Evolutionary conservation across 2,329 filamentous ascomycete species (phyloP).

Genomic region (Stemphylium vesicarium): DNA sequence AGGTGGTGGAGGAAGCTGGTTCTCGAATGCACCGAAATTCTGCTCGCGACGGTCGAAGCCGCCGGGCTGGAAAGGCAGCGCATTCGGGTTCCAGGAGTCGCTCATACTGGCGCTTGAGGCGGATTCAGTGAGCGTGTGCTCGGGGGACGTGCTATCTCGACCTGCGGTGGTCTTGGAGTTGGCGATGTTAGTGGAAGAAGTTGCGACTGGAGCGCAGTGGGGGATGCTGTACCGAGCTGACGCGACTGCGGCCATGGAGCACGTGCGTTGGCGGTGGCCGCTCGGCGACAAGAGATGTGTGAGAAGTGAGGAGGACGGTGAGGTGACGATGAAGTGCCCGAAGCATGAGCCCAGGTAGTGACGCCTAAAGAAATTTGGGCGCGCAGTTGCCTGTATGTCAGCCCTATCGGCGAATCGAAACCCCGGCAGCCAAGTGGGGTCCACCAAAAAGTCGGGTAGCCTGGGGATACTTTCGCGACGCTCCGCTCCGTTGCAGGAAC

Average conservation of each 20-base stretch:
- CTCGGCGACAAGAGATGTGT: conserved; percentile 13
- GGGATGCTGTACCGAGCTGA: conserved; percentile 33
- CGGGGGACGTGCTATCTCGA: conserved; percentile 25
- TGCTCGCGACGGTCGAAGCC: conserved; percentile 15
- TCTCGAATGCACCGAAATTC: conserved; percentile 15
- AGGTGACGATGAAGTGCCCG: conserved; percentile 14
- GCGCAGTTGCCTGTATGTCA: conserved; percentile 20
- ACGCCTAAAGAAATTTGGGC: conserved; percentile 3
- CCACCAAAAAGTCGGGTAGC: conserved; percentile 19
- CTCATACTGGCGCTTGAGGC: conserved; percentile 28
- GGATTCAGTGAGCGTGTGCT: conserved; percentile 10
- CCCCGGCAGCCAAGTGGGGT: conserved; percentile 19
- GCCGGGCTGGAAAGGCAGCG: conserved; percentile 28
- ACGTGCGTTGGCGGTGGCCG: conserved; percentile 20
- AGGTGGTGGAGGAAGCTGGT: conserved; percentile 15
- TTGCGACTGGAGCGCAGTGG: conserved; percentile 32
- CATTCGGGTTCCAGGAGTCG: conserved; percentile 27
- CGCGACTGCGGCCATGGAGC: conserved; percentile 34
- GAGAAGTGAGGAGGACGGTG: conserved; percentile 10
- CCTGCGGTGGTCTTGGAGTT: conserved; percentile 27
- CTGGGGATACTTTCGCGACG: conserved; percentile 2
- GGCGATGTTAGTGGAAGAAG: conserved; percentile 34
- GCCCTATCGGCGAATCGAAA: conserved; percentile 17
- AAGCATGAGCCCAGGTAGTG: conserved; percentile 16
- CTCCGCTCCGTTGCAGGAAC: not conserved